A percentile compares a stretch with the other conserved stretches of the same genome.
These are phyloP conservation scores for Nephromyces sp. DNA, from an alignment of 169 alveolate genomes.

Conservation along the genomic window DNA sequence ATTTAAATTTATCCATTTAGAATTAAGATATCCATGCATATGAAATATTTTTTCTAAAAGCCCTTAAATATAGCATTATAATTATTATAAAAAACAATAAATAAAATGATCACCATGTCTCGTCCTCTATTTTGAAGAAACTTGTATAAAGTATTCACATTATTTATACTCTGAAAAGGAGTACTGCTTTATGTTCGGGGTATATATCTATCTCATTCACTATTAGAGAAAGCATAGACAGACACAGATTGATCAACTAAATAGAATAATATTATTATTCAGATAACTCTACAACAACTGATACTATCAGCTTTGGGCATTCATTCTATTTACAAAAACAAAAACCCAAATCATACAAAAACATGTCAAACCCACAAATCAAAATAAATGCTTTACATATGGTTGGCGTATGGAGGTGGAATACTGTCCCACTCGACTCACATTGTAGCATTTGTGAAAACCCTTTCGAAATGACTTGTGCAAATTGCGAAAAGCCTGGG, in stretches of 20 bases:
- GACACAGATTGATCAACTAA: neutral
- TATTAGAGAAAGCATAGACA: neutral
- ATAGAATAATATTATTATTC: neutral
- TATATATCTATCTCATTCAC: no score
- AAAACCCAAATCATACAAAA: neutral
- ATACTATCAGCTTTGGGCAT: neutral
- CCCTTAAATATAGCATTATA: no score
- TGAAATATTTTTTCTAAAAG: no score
- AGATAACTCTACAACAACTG: neutral
- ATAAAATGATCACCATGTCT: no score
- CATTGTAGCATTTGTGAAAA: slow-evolving; percentile 56
- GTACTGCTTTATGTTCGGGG: no score
- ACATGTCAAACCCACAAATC: neutral
- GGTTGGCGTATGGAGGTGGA: slow-evolving; percentile 30
- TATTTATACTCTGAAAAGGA: no score
- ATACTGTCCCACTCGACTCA: slow-evolving; percentile 10
- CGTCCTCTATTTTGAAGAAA: no score
- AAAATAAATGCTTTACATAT: slow-evolving; percentile 4
- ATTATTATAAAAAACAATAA: no score
- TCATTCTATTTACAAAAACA: neutral
- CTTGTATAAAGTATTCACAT: no score
- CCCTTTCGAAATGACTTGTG: slow-evolving; percentile 53
- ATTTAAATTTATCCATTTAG: no score
- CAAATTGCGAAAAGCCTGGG: slow-evolving; percentile 55
- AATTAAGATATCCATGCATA: no score